Percentiles rank a stretch among this genome's conserved stretches.
These are phyloP conservation scores for Fusarium oxysporum DNA, from an alignment of 2,329 filamentous ascomycete genomes.

Conservation along the genomic window DNA sequence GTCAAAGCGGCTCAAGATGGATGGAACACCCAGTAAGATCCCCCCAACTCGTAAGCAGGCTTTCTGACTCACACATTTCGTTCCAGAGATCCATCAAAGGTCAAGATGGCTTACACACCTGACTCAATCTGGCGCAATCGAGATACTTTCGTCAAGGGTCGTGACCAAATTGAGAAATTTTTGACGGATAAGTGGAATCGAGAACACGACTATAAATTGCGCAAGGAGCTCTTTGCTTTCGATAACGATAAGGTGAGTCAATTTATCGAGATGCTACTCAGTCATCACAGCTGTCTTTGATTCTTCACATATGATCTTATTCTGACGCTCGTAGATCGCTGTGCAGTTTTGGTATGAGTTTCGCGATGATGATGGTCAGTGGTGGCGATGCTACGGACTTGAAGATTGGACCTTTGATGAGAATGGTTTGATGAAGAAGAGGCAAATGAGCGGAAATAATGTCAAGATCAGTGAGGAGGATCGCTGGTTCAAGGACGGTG, in stretches of 20 bases:
- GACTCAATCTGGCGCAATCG: constrained; percentile 87
- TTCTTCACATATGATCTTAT: rapidly evolving
- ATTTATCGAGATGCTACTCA: rapidly evolving
- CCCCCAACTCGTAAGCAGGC: too few species aligned
- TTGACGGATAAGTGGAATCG: constrained; percentile 78
- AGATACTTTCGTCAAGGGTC: constrained; percentile 74
- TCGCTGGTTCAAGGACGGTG: constrained; percentile 76
- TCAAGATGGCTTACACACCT: constrained; percentile 79
- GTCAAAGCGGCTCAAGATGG: constrained; percentile 86
- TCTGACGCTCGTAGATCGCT: constrained; percentile 67
- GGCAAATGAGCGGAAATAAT: constrained; percentile 82
- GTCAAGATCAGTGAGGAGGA: constrained; percentile 70
- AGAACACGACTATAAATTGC: constrained; percentile 77
- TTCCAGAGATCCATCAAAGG: constrained; percentile 68
- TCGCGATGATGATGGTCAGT: constrained; percentile 75
- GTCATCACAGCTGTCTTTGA: rapidly evolving
- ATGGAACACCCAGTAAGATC: constrained; percentile 79
- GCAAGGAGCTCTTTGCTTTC: constrained; percentile 88
- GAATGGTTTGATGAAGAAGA: constrained; percentile 77
- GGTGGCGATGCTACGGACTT: constrained; percentile 89
- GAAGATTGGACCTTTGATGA: constrained; percentile 82
- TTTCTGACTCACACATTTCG: not conserved
- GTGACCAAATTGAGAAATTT: constrained; percentile 74
- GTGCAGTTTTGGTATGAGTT: constrained; percentile 95
- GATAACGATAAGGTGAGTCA: constrained; percentile 67